These are phyloP conservation scores for Daldinia grandis DNA, from an alignment of 495 filamentous ascomycete species.

Conservation along the genomic window DNA sequence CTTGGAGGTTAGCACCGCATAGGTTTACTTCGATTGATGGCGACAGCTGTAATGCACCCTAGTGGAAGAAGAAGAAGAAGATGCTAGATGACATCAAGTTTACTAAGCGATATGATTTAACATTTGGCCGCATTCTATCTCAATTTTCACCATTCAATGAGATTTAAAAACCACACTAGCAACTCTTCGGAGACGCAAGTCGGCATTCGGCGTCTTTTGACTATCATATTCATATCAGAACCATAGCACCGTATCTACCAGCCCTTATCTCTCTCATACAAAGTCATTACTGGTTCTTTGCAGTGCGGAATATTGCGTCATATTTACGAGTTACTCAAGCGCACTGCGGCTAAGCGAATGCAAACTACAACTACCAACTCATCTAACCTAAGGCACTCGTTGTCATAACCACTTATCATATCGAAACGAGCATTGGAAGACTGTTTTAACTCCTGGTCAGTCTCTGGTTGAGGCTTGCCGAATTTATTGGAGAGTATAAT, in stretches of 20 bases:
- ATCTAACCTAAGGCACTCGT: neutral
- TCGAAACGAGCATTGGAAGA: neutral
- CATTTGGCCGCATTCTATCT: neutral
- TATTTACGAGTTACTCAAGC: neutral
- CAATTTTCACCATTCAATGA: neutral
- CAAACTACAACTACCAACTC: neutral
- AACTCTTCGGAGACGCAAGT: neutral
- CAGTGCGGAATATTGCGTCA: neutral
- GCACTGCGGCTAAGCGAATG: neutral
- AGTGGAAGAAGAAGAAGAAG: too few species aligned
- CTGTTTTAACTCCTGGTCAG: neutral
- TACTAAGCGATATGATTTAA: neutral
- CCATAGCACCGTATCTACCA: neutral
- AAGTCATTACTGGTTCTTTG: neutral
- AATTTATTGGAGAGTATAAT: neutral
- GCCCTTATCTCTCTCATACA: neutral
- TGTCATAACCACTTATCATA: neutral
- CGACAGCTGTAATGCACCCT: neutral
- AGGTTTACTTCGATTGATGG: neutral
- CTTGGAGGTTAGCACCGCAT: neutral
- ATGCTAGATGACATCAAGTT: constrained; percentile 17
- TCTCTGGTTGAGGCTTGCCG: neutral
- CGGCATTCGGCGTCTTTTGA: neutral
- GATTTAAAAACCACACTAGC: neutral
- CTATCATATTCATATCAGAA: neutral